Conservation (phyloP, 805 yeast genomes). For the Crinitomyces ghanaensis region DNA sequence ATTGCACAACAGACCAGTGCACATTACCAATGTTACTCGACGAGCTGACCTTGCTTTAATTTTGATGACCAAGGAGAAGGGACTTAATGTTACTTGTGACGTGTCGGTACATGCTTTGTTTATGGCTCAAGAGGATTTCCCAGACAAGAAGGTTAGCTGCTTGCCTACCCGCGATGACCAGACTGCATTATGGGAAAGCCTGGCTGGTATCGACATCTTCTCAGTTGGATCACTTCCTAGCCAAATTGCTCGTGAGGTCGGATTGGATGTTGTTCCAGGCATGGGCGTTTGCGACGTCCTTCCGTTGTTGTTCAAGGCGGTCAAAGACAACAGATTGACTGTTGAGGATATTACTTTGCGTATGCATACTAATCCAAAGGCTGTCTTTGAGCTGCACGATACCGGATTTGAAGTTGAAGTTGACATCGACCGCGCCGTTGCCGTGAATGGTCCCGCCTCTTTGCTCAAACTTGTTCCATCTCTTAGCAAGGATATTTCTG, state of each 20-base stretch:
- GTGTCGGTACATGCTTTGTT: slow-evolving; percentile 73
- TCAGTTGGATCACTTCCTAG: slow-evolving; percentile 75
- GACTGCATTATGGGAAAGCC: slow-evolving; percentile 65
- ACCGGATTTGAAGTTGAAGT: slow-evolving; percentile 73
- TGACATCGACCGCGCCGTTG: slow-evolving; percentile 59
- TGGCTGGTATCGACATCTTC: slow-evolving; percentile 71
- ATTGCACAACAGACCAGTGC: slow-evolving; percentile 72
- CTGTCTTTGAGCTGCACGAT: slow-evolving; percentile 71
- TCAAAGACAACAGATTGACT: slow-evolving; percentile 58
- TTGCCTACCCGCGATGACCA: slow-evolving; percentile 78
- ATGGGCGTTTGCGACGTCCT: slow-evolving; percentile 69
- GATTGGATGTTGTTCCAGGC: slow-evolving; percentile 53
- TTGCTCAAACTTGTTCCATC: slow-evolving; percentile 43
- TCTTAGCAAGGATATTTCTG: slow-evolving; percentile 41
- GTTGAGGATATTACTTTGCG: slow-evolving; percentile 59
- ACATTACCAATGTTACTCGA: slow-evolving; percentile 75
- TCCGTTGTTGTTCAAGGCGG: slow-evolving; percentile 74
- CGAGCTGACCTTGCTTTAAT: slow-evolving; percentile 76
- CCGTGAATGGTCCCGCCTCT: slow-evolving; percentile 30
- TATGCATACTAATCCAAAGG: slow-evolving; percentile 71
- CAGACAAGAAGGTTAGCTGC: too few species aligned
- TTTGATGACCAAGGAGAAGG: slow-evolving; percentile 73
- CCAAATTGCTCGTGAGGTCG: slow-evolving; percentile 53
- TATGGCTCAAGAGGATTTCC: slow-evolving; percentile 52
- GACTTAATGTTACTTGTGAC: slow-evolving; percentile 78